A percentile compares a stretch with the other conserved stretches of the same genome.
Conservation (phyloP, 768 basidiomycete genomes). For the Pleurotus eryngii region DNA sequence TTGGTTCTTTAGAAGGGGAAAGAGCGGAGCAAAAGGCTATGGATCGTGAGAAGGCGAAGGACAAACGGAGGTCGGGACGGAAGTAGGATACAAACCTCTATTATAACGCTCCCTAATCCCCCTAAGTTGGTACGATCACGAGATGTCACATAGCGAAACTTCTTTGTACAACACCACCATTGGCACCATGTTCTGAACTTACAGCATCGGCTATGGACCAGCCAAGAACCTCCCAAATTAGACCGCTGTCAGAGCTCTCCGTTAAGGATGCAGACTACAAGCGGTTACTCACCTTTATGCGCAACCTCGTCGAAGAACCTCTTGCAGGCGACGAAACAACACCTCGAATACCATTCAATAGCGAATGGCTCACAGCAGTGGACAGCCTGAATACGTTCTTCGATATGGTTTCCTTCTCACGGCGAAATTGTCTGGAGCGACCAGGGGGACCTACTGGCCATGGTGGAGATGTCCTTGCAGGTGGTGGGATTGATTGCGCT, state of each 20-base stretch:
- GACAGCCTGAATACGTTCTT: conserved; percentile 51
- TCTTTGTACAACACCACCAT: neutral
- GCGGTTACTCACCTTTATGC: conserved; percentile 42
- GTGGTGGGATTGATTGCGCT: conserved; percentile 49
- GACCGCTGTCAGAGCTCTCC: conserved; percentile 23
- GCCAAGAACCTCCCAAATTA: conserved; percentile 26
- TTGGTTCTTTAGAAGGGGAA: conserved; percentile 76
- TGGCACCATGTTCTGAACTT: neutral
- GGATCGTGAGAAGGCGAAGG: conserved; percentile 78
- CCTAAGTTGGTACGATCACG: no score
- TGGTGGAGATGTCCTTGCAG: conserved; percentile 53
- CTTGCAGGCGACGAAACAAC: conserved; percentile 28
- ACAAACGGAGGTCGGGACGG: conserved; percentile 74
- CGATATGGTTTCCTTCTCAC: conserved; percentile 56
- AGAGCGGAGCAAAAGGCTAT: conserved; percentile 92
- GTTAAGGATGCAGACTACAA: conserved; percentile 28
- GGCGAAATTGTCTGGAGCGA: conserved; percentile 46
- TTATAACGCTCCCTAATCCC: no score
- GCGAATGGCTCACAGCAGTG: conserved; percentile 50
- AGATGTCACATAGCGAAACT: no score
- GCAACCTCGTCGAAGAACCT: conserved; percentile 32
- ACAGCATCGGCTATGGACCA: conserved; percentile 3
- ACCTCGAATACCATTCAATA: conserved; percentile 26
- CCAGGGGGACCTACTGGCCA: conserved; percentile 53
- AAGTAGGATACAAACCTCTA: conserved; percentile 35